Base-by-base conservation (phyloP, 768 basidiomycete species). In the Asterophora lycoperdoides region DNA sequence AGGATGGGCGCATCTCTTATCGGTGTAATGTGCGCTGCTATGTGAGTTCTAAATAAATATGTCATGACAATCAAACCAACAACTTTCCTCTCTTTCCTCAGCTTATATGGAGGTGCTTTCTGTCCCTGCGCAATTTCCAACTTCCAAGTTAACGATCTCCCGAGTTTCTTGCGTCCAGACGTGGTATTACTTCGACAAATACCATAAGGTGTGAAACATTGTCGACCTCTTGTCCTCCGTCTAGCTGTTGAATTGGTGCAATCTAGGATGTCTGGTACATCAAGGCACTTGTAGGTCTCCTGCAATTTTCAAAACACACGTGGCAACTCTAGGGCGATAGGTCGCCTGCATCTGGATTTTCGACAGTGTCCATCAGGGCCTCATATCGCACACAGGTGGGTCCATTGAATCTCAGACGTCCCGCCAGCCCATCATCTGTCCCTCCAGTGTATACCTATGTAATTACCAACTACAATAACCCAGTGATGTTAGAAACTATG, bases 91-190 rank as follows among this genome's bases (percentile, higher is more conserved):
- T 23, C 6, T 28, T 18, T 51, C 34, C 38, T 9, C 49, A 79
- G 76, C 47, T 58, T 80, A 45, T 80, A 79, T 48, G 79, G 79
- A 66, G 77, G 79, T 77, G 67, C n/a, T 58, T 53, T 39, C 17
- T 14, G 37, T 18, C 26, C 36, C 48, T 30, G 15, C 13, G 18
- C 29, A 38, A 30, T 42, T 4, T 13, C n/a, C 7, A 19, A 8
- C 26, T 6, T 23, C n/a, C 39, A 47, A 6, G 44, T 34, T n/a
- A 43, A 40, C 41, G 43, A 49, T 17, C 49, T 14, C 8, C 33
- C 26, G 26, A 81, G 79, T 81, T 8, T 78, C 79, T 2, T 78
- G 75, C 53, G 72, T 78, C 26, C 79, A 81, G 58, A 74, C 78
- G 0, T 76, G 74, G 71, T 79, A 75, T 57, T 81, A 79, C 50